Conservation (phyloP, 768 basidiomycete species). For the Boletus sensibilis region DNA sequence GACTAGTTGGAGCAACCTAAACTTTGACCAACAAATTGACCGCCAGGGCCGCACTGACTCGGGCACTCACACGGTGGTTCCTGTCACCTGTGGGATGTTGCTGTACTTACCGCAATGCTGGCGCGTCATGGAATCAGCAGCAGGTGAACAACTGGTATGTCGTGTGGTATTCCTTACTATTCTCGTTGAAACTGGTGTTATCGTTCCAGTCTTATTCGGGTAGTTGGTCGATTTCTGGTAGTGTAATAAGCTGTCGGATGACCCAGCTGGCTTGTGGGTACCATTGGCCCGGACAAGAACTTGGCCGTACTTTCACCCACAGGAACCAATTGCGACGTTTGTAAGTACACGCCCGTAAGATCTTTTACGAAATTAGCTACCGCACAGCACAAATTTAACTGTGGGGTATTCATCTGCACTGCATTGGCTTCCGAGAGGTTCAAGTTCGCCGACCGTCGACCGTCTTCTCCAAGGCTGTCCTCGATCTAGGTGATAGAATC, state of each 20-base stretch:
- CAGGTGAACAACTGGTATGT: not conserved
- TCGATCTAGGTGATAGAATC: not conserved
- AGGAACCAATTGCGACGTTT: not conserved
- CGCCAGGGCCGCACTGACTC: not conserved
- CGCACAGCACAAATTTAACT: constrained; percentile 1
- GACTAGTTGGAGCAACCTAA: not conserved
- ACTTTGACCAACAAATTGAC: not conserved
- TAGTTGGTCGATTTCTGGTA: not conserved
- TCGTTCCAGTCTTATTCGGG: not conserved
- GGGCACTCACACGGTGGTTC: not conserved
- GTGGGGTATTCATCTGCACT: not conserved
- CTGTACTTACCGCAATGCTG: not conserved
- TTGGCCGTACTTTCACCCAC: not conserved
- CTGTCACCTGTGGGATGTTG: constrained; percentile 1
- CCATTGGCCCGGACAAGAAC: not conserved
- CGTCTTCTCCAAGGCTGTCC: not conserved
- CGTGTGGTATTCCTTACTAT: not conserved
- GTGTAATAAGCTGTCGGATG: not conserved
- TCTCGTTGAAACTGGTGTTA: not conserved
- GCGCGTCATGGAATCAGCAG: not conserved
- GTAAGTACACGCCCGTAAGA: not conserved
- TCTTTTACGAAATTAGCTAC: not conserved
- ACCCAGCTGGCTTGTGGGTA: not conserved
- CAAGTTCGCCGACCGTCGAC: not conserved
- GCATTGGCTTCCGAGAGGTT: not conserved